Base-by-base conservation (phyloP, 176 grass and related monocot species). In the Puya raimondii region DNA sequence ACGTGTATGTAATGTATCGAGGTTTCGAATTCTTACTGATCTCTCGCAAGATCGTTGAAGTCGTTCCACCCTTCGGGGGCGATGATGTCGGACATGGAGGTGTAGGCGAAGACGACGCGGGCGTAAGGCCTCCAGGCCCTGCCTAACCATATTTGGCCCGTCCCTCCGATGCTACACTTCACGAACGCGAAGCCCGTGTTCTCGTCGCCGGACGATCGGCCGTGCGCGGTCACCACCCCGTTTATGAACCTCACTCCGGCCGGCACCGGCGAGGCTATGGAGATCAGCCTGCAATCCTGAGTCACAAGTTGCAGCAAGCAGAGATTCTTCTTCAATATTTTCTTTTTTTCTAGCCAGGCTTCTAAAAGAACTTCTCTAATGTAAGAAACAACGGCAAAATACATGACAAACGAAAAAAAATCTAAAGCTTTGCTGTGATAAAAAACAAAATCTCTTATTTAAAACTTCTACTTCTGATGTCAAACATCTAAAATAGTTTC, bases 21-120 rank as follows among this genome's bases (percentile, higher is more conserved):
- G 13, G 20, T 20, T 14, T 16, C 16, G 18, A 14, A 66, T 64
- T 2, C 76, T 70, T 88, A 89, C 92, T 83, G 80, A 59, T 96
- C 88, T 83, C 88, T 89, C 57, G 80, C 64, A 25, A 86, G 83
- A 68, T 96, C 86, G 75, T 84, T 86, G 84, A 87, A 88, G 50
- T 91, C 88, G 66, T 82, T 96, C 88, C 92, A 96, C 29, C 92
- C 88, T 71, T 96, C 92, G 10, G 85, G 80, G 17, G 83, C 74
- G 47, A 96, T 64, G 66, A 88, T 80, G 18, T 89, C 83, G 29
- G 92, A 80, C 85, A 91, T 88, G 11, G 66, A 80, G 75, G 85
- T 89, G 58, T 89, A 89, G 33, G 83, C 81, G 29, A 96, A 96
- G 23, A 96, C 27, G 13, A 96, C 85, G 2, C 83, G 80, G 10